phyloP scores from a whole-genome alignment of 208 protist genomes.

The Leishmania tropica region DNA sequence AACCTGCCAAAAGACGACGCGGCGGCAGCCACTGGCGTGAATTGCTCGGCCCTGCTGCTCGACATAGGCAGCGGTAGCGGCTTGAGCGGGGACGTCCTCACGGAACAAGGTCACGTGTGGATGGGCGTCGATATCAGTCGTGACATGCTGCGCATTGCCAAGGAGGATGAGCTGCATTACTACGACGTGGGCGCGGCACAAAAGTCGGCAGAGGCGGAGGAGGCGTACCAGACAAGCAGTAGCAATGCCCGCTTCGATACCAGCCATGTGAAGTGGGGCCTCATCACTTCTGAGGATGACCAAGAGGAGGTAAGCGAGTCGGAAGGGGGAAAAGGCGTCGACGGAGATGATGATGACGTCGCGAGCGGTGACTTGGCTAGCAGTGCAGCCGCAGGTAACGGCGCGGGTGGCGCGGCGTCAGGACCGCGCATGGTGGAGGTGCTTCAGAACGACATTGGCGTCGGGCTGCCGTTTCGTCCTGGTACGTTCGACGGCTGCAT shows the following conservation, averaged over 20 bases:
- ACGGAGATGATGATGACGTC: constrained; percentile 18
- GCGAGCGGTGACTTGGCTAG: neutral
- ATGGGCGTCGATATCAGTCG: constrained; percentile 97
- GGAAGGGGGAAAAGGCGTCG: constrained; percentile 22
- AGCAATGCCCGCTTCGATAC: constrained; percentile 45
- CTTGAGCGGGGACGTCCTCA: constrained; percentile 96
- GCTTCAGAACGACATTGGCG: constrained; percentile 94
- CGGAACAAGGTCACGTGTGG: constrained; percentile 95
- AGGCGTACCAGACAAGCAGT: constrained; percentile 24
- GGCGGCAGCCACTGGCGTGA: constrained; percentile 9
- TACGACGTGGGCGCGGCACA: constrained; percentile 29
- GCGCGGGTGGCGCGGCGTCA: neutral
- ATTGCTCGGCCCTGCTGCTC: constrained; percentile 87
- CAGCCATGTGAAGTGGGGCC: constrained; percentile 78
- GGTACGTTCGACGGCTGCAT: constrained; percentile 98
- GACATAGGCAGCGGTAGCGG: constrained; percentile 99
- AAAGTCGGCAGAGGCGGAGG: constrained; percentile 21
- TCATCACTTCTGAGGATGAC: constrained; percentile 52
- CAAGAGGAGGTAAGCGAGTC: constrained; percentile 31
- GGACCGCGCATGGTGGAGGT: constrained; percentile 87
- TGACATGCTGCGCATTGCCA: constrained; percentile 95
- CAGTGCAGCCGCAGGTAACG: neutral
- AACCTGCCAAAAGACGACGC: constrained; percentile 66
- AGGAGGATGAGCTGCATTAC: constrained; percentile 71
- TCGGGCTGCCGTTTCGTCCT: constrained; percentile 96